phyloP scores from a whole-genome alignment of 2,329 filamentous ascomycete species.

The Xylariaceae sp. region DNA sequence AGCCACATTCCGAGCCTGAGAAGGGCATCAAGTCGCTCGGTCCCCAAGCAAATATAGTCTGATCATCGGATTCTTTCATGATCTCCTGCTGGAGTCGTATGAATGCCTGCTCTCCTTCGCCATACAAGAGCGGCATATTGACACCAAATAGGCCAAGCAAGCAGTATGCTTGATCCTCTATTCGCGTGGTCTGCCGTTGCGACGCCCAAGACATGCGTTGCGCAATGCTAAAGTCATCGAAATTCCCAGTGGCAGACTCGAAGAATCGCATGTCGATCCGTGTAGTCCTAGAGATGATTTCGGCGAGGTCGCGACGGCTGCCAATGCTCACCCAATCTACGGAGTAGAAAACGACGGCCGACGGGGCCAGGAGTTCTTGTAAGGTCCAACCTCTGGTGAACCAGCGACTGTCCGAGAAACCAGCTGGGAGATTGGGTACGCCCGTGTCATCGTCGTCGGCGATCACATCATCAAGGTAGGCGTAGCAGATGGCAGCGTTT shows the following conservation, averaged over 20 bases:
- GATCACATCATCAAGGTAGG: slow-evolving; percentile 6
- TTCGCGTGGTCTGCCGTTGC: slow-evolving; percentile 2
- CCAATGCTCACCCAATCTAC: slow-evolving; percentile 1
- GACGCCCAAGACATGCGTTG: slow-evolving; percentile 13
- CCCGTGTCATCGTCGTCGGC: background rate
- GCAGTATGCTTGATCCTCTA: slow-evolving; percentile 12
- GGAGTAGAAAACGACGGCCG: slow-evolving; percentile 3
- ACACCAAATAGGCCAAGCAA: slow-evolving; percentile 10
- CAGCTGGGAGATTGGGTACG: background rate
- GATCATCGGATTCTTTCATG: slow-evolving; percentile 8
- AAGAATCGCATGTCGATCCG: slow-evolving; percentile 2
- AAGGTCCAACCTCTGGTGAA: slow-evolving; percentile 9
- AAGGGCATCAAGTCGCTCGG: background rate
- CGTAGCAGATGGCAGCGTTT: slow-evolving; percentile 8
- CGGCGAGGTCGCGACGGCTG: background rate
- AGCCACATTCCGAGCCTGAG: background rate
- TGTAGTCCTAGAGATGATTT: background rate
- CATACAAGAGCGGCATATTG: slow-evolving; percentile 10
- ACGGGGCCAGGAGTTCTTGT: slow-evolving; percentile 8
- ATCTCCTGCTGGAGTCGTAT: slow-evolving; percentile 8
- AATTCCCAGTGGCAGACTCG: background rate
- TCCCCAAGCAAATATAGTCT: slow-evolving; percentile 7
- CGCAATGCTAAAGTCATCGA: slow-evolving; percentile 12
- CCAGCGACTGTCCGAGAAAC: slow-evolving; percentile 1
- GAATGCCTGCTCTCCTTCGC: background rate